phyloP scores from a whole-genome alignment of 352 stramenopile species.

The Salisapilia sapeloensis region DNA sequence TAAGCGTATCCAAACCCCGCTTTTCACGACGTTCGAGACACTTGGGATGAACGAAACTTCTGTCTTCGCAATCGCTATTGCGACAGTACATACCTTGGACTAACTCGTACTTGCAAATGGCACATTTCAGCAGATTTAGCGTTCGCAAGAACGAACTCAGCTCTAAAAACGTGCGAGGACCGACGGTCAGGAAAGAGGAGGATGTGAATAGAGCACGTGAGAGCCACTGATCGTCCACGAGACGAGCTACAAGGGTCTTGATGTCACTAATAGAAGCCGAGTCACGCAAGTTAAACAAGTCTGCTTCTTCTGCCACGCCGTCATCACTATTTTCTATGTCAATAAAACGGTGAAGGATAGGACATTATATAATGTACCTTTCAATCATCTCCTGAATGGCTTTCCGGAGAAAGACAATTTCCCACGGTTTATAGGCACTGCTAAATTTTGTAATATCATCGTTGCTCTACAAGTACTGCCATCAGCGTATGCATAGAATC shows the following conservation, averaged over 20 bases:
- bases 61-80: slow-evolving; percentile 13
- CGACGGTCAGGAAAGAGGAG: slow-evolving; percentile 29
- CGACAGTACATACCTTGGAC: slow-evolving; percentile 35
- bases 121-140: slow-evolving; percentile 57
- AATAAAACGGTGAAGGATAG: neutral
- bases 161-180: slow-evolving; percentile 52
- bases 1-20: no score
- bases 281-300: slow-evolving; percentile 59
- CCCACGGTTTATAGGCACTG: slow-evolving; percentile 64
- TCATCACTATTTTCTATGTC: slow-evolving; percentile 16
- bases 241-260: slow-evolving; percentile 36
- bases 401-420: slow-evolving; percentile 73
- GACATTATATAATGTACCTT: slow-evolving; percentile 9
- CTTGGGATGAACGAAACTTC: no score
- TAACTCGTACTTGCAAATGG: slow-evolving; percentile 62
- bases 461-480: slow-evolving; percentile 23
- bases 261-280: slow-evolving; percentile 46
- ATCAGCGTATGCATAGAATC: neutral
- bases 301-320: slow-evolving; percentile 37
- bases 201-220: slow-evolving; percentile 18
- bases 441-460: slow-evolving; percentile 56
- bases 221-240: slow-evolving; percentile 57
- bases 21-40: no score
- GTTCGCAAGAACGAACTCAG: slow-evolving; percentile 55
- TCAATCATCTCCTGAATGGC: slow-evolving; percentile 71